Conservation (phyloP, 306 rosid genomes). For the Hippophae rhamnoides region DNA sequence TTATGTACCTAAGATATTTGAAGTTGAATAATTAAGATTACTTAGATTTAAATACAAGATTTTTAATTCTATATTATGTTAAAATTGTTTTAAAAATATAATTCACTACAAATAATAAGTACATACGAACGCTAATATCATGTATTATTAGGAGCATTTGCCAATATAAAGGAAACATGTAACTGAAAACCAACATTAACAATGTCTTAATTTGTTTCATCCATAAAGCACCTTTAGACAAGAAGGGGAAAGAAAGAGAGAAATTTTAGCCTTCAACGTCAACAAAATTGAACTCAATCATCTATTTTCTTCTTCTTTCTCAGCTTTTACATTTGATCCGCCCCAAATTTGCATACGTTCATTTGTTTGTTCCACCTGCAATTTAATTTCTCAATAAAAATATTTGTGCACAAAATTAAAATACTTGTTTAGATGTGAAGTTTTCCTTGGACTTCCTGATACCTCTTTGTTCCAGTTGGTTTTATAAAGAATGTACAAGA, state of each 20-base stretch:
- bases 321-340: not conserved
- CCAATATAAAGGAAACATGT: no score
- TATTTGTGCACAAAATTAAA: not conserved
- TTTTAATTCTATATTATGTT: no score
- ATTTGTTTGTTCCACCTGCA: slow-evolving; percentile 48
- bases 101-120: no score
- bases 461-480: slow-evolving; percentile 55
- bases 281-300: not conserved
- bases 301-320: not conserved
- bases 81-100: no score
- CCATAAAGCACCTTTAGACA: no score
- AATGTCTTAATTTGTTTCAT: no score
- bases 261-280: not conserved
- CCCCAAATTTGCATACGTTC: slow-evolving; percentile 35
- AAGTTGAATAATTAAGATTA: no score
- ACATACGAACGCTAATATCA: no score
- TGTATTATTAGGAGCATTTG: no score
- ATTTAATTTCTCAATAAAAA: not conserved
- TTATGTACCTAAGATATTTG: no score
- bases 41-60: no score
- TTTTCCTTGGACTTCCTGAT: not conserved
- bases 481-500: slow-evolving; percentile 23
- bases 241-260: not conserved
- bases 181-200: no score
- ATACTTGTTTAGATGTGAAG: not conserved